Conservation (phyloP, 2,329 filamentous ascomycete genomes). For the Fusarium papillatum region DNA sequence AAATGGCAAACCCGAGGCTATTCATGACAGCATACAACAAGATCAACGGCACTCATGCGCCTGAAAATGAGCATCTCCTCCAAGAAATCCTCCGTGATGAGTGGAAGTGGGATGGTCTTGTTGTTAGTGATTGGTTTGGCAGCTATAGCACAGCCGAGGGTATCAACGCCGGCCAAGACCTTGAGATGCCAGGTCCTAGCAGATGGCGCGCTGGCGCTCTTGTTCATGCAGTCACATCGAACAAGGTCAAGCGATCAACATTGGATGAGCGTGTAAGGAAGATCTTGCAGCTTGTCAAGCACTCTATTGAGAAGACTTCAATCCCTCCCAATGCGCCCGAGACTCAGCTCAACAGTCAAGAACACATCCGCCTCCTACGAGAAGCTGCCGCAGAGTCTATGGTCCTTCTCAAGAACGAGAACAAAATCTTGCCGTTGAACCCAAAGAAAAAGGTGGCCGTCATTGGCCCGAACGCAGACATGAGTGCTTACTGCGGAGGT, state of each 20-base stretch:
- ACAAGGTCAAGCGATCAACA: conserved; percentile 43
- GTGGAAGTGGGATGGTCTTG: conserved; percentile 50
- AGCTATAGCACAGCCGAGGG: conserved; percentile 47
- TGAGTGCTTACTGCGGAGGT: conserved; percentile 47
- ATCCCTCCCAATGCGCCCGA: conserved; percentile 29
- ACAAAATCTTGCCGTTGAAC: conserved; percentile 15
- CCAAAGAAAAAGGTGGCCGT: conserved; percentile 53
- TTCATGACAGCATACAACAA: conserved; percentile 42
- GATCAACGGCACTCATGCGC: conserved; percentile 41
- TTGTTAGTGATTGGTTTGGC: conserved; percentile 53
- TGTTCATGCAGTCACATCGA: conserved; percentile 42
- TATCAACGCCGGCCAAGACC: conserved; percentile 47
- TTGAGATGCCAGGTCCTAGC: conserved; percentile 53
- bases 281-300: conserved; percentile 48
- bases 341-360: conserved; percentile 36
- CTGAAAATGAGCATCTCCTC: conserved; percentile 38
- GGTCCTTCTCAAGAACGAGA: conserved; percentile 57
- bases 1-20: conserved; percentile 21
- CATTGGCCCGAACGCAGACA: conserved; percentile 67
- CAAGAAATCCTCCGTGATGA: conserved; percentile 46
- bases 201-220: conserved; percentile 43
- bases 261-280: conserved; percentile 47
- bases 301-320: conserved; percentile 27
- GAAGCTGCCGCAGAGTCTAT: conserved; percentile 68
- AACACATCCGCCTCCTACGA: conserved; percentile 46